These are phyloP conservation scores for Lolium rigidum DNA, from an alignment of 176 grass and related monocot genomes.

Conservation along the genomic window DNA sequence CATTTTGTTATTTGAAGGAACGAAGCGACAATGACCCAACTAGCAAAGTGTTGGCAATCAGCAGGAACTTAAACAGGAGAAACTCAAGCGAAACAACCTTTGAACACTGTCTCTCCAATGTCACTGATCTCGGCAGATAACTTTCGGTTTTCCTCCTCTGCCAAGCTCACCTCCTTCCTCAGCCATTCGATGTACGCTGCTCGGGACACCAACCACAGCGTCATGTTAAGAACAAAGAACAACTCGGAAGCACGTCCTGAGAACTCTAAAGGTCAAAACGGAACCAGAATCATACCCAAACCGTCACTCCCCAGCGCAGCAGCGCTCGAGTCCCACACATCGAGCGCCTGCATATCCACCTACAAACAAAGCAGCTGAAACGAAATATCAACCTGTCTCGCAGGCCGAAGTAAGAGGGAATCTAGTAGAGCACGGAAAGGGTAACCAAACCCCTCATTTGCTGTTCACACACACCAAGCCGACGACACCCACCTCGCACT, in stretches of 20 bases:
- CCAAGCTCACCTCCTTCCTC: slow-evolving; percentile 54
- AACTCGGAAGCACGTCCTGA: neutral
- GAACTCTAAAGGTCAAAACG: neutral
- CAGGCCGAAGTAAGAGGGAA: neutral
- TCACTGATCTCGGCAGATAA: slow-evolving; percentile 51
- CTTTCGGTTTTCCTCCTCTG: slow-evolving; percentile 53
- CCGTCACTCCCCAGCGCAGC: slow-evolving; percentile 4
- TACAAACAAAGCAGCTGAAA: slow-evolving; percentile 4
- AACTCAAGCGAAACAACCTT: slow-evolving; percentile 48
- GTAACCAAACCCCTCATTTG: neutral
- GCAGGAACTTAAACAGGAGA: slow-evolving; percentile 25
- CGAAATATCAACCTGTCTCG: neutral
- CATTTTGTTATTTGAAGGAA: slow-evolving; percentile 7
- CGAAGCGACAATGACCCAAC: neutral
- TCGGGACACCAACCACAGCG: neutral
- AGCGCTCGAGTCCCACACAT: slow-evolving; percentile 37
- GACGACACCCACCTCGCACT: slow-evolving; percentile 55
- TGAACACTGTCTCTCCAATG: slow-evolving; percentile 37
- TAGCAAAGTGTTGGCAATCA: slow-evolving; percentile 14
- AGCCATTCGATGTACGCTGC: slow-evolving; percentile 57
- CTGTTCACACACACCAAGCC: neutral
- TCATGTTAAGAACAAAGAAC: neutral
- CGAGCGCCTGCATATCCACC: slow-evolving; percentile 44
- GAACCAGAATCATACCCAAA: slow-evolving; percentile 54
- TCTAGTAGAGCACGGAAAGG: neutral